These are phyloP conservation scores for Lasiodiplodia sp. DNA, from an alignment of 2,329 filamentous ascomycete species.

Conservation along the genomic window DNA sequence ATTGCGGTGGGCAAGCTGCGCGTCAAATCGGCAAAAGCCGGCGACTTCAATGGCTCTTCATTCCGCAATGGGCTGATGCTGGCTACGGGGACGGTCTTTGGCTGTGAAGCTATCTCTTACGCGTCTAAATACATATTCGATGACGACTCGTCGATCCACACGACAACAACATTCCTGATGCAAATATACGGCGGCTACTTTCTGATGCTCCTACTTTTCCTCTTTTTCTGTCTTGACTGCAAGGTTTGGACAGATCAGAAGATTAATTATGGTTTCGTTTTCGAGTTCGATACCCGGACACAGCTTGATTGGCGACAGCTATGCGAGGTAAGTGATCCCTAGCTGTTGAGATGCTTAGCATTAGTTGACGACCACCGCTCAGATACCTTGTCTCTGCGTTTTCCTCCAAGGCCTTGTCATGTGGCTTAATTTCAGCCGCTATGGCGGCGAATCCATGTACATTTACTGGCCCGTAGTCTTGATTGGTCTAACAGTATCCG, in stretches of 20 bases:
- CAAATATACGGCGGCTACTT: conserved; percentile 90
- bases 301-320: conserved; percentile 90
- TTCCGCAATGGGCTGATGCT: conserved; percentile 63
- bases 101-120: conserved; percentile 53
- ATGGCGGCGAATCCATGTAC: conserved; percentile 72
- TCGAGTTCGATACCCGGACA: conserved; percentile 90
- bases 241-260: conserved; percentile 82
- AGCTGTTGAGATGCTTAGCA: conserved; percentile 51
- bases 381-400: conserved; percentile 84
- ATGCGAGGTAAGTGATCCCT: conserved; percentile 63
- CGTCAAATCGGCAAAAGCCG: conserved; percentile 67
- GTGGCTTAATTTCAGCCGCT: conserved; percentile 85
- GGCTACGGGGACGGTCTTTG: conserved; percentile 52
- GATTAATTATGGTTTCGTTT: conserved; percentile 96
- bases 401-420: conserved; percentile 79
- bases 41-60: conserved; percentile 65
- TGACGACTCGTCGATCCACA: conserved; percentile 36
- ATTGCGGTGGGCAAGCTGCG: conserved; percentile 87
- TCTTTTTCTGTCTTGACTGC: conserved; percentile 86
- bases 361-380: conserved; percentile 70
- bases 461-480: conserved; percentile 88
- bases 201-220: conserved; percentile 78
- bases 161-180: conserved; percentile 63
- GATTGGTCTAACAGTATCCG: conserved; percentile 69
- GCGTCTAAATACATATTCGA: conserved; percentile 42